Percentiles rank a stretch among this genome's conserved stretches.
These are phyloP conservation scores for Vanilla planifolia DNA, from an alignment of 106 monocot genomes.

Conservation along the genomic window DNA sequence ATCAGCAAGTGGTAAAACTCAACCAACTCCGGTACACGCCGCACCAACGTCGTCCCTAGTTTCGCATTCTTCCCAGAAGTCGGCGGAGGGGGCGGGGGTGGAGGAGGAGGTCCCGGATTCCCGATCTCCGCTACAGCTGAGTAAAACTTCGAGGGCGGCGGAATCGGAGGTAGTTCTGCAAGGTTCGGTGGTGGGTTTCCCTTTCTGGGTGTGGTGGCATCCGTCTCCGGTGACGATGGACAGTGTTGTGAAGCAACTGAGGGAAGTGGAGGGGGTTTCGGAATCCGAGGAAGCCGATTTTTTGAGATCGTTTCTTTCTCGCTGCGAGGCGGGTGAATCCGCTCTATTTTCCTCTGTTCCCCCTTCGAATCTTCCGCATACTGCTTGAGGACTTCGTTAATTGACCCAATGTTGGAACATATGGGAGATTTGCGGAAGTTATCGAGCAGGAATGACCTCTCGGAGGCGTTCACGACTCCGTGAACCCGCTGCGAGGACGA, in stretches of 20 bases:
- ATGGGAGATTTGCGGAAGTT: slow-evolving; percentile 13
- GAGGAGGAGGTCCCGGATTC: neutral
- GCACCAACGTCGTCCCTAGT: slow-evolving; percentile 14
- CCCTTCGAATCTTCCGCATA: neutral
- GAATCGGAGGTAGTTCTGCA: too few species aligned
- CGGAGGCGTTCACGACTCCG: slow-evolving; percentile 2
- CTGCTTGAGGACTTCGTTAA: neutral
- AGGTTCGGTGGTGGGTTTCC: too few species aligned
- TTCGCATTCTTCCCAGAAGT: slow-evolving; percentile 14
- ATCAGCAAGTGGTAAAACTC: slow-evolving; percentile 42
- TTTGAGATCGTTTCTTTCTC: neutral
- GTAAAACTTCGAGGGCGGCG: neutral
- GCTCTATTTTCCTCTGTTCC: neutral
- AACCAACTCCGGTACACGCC: slow-evolving; percentile 48
- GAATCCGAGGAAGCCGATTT: slow-evolving; percentile 20
- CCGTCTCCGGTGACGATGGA: too few species aligned
- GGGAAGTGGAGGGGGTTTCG: slow-evolving; percentile 43
- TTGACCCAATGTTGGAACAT: neutral
- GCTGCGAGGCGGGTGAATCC: neutral
- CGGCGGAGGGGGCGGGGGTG: slow-evolving; percentile 42
- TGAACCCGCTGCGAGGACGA: slow-evolving; percentile 9
- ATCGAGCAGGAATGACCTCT: slow-evolving; percentile 4
- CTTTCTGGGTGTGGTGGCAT: too few species aligned
- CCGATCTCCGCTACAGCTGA: slow-evolving; percentile 9
- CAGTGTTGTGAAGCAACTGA: slow-evolving; percentile 3